Base-by-base conservation (phyloP, 768 basidiomycete species). In the Trametopsis cervina region DNA sequence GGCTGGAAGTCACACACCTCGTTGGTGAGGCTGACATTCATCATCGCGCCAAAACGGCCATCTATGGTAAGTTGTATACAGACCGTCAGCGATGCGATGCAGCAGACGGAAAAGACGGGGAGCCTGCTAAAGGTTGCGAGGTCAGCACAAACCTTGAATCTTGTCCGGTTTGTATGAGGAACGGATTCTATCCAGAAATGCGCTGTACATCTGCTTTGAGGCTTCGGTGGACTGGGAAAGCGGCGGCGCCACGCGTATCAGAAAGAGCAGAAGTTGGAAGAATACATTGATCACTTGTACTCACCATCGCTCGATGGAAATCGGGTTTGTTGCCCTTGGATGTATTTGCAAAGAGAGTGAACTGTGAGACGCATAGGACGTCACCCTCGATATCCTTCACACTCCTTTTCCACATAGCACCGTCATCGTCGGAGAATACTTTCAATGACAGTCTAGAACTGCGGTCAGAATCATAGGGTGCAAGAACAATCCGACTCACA, bases 31-130 rank as follows among this genome's bases (percentile, higher is more conserved):
- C 72, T 78, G 44, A 97, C 89, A 49, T 82, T 77, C 93, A 97
- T 97, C 93, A 95, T 95, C 4, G 92, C 93, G 25, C 92, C 92
- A 61, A 97, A 96, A 55, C 71, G 74, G n/a, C 93, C 93, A 63
- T 97, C 93, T 94, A 52, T 46, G 42, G 51, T 45, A 44, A 42
- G 12, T 41, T 35, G 44, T 46, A 44, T 40, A 35, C n/a, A 38
- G 24, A 44, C 46, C 48, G 42, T 47, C 49, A 51, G 44, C 44
- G 44, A 41, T 25, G 17, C 15, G 50, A 27, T 21, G 48, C 27
- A 44, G 21, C 23, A 13, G 17, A n/a, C n/a, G n/a, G n/a, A n/a
- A n/a, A n/a, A n/a, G 29, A 7, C 44, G 25, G 50, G 40, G 35
- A 41, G 46, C 41, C 29, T 7, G 29, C 47, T 52, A 60, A 40